Evolutionary conservation across 768 basidiomycete species (phyloP), one percentile per base, ranked within the genome.

Genomic region (Serendipita sp.): DNA sequence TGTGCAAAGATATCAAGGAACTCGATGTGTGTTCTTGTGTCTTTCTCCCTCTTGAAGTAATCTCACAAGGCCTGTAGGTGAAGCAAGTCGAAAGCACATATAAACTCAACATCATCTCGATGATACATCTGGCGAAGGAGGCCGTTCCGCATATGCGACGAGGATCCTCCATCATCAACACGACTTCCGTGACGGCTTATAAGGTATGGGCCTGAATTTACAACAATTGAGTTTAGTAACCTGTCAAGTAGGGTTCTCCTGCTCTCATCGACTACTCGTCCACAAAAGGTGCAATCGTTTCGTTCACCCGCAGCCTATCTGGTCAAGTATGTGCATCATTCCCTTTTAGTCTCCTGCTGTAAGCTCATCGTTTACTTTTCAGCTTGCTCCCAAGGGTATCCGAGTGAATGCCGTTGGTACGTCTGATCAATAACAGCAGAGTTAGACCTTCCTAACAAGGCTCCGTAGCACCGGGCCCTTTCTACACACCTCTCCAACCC

Each of bases 261-360:
- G 63, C 66, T 32, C 74, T 74, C 73, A 65, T 75, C 38, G 81
- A 83, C 71, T 83, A 83, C 73, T 78, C 78, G 3, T 69, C 79
- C 1, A 85, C 85, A 5, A 85, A 86, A 72, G 83, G 82, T 2
- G 82, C 81, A 3, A 83, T 84, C 68, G 69, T 80, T 4, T 73
- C 79, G 11, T 85, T 84, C 71, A 83, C 81, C 3, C 78, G 82
- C 24, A 77, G 80, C 7, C 74, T 84, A 44, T 79, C 82, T 0
- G 68, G 75, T 37, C 80, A 84, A 60, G 56, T 60, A 35, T 28
- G 56, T 60, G 16, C 4, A 10, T 28, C 11, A 30, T 11, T 15
- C 24, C 28, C 11, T 30, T 10, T 60, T 60, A 10, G 16, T 28
- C 10, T 16, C 24, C 4, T 30, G 16, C 56, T 37, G 10, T 28